Evolutionary conservation across 805 yeast genomes (phyloP), one percentile per base, ranked within the genome.

Genomic region (Trichomonascus vanleenenianus): DNA sequence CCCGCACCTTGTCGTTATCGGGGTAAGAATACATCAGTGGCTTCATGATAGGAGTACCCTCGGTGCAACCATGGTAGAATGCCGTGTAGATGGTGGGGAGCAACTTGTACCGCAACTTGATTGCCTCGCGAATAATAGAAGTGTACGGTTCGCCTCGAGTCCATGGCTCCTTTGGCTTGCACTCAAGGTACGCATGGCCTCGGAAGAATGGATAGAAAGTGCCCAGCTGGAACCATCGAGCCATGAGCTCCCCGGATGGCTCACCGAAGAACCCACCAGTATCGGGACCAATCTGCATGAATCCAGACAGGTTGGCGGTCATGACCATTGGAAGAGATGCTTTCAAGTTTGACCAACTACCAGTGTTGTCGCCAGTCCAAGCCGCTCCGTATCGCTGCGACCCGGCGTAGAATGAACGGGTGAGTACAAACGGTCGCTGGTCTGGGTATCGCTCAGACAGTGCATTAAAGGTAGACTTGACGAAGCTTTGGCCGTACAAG

Each of bases 351-450:
- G 81, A 91, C 97, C 97, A 91, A 52, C 74, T 81, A 1, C 96
- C 85, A 74, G 78, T 81, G 61, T 89, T 91, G 62, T 91, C 97
- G 40, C 97, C 97, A 0, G 96, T 86, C 97, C 97, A 91, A 76
- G 84, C 81, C 0, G 97, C 96, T 0, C 91, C 79, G 0, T 91
- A 72, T 55, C 89, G 73, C 64, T 91, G 97, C 2, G 96, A 84
- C 0, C 97, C 97, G 0, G 96, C 75, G 60, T 72, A 91, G 61
- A 76, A 89, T 0, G 96, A 73, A 49, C 97, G 72, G 0, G 97
- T 86, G 40, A 91, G 70, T 12, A 91, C 66, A 56, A 91, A 91
- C 4, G 97, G 97, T 48, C 97, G 73, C 45, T 78, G 72, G 25
- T 56, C 61, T 3, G 54, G 58, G 45, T 68, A 71, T 45, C 94